Evolutionary conservation across 257 asterid genomes (phyloP).

Genomic region (Orobanche coerulescens): DNA sequence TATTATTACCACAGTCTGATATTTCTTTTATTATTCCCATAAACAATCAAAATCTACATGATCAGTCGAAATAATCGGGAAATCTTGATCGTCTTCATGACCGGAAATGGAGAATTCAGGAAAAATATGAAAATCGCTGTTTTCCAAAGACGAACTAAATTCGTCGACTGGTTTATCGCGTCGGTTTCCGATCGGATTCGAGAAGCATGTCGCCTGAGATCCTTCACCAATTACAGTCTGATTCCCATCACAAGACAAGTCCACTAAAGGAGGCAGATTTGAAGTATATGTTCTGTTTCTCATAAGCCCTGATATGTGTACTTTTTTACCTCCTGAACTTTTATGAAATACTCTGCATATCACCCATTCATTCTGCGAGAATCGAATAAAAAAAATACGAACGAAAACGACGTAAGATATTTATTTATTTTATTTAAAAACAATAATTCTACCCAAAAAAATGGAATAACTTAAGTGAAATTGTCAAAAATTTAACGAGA

Average conservation of each 20-base stretch:
- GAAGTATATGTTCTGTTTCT: conserved; percentile 9
- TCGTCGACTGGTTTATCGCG: conserved; percentile 7
- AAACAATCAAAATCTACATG: conserved; percentile 29
- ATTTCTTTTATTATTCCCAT: conserved; percentile 26
- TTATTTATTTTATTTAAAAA: too few relatives aligned
- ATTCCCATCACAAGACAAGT: conserved; percentile 29
- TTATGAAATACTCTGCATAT: conserved; percentile 62
- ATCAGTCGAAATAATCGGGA: conserved; percentile 16
- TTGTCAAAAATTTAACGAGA: too few relatives aligned
- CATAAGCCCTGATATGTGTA: conserved; percentile 38
- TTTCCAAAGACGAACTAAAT: conserved; percentile 16
- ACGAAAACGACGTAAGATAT: neutral
- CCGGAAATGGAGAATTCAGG: conserved; percentile 18
- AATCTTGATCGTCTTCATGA: conserved; percentile 27
- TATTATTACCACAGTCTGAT: neutral
- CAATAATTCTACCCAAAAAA: too few relatives aligned
- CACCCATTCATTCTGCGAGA: conserved; percentile 78
- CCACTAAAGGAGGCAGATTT: conserved; percentile 43
- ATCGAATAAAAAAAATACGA: neutral
- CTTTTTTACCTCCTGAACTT: conserved; percentile 50
- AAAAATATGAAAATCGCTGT: conserved; percentile 6
- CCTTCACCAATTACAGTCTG: conserved; percentile 20
- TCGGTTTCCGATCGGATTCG: conserved; percentile 36
- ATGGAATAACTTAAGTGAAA: too few relatives aligned
- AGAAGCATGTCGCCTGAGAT: conserved; percentile 56